These are phyloP conservation scores for Fraxinus xanthoxyloides DNA, from an alignment of 305 asterid genomes.

Conservation along the genomic window DNA sequence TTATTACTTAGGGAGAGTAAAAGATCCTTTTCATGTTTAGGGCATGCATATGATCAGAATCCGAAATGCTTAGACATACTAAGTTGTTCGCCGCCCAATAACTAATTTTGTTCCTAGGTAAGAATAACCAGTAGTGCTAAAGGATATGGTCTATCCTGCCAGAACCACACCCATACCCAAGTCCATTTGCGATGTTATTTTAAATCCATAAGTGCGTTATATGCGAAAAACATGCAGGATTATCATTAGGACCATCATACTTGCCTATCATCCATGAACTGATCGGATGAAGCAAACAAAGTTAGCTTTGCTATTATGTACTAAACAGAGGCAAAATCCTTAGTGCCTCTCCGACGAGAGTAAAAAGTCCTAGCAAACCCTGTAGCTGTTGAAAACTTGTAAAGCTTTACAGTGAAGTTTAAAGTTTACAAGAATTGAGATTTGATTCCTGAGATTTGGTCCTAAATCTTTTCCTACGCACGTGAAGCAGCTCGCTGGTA, in stretches of 20 bases:
- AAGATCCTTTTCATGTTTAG: background rate
- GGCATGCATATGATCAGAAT: background rate
- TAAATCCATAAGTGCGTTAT: background rate
- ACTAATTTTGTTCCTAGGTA: background rate
- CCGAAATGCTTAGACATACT: background rate
- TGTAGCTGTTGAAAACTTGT: background rate
- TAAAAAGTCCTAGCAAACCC: background rate
- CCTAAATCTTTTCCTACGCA: too few species aligned
- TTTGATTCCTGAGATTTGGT: too few species aligned
- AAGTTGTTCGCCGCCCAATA: background rate
- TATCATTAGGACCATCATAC: background rate
- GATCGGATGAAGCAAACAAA: background rate
- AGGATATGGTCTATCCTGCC: background rate
- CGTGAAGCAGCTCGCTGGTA: background rate
- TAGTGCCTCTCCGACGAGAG: background rate
- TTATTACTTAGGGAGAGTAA: background rate
- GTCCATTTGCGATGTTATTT: background rate
- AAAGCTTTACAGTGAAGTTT: too few species aligned
- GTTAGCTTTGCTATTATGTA: background rate
- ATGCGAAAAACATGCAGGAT: background rate
- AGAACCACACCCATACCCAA: background rate
- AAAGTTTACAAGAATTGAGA: too few species aligned
- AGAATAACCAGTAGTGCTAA: background rate
- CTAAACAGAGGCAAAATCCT: background rate
- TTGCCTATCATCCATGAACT: background rate